Evolutionary conservation across 1,139 yeast genomes (phyloP).

Genomic region (Pichia sp.): DNA sequence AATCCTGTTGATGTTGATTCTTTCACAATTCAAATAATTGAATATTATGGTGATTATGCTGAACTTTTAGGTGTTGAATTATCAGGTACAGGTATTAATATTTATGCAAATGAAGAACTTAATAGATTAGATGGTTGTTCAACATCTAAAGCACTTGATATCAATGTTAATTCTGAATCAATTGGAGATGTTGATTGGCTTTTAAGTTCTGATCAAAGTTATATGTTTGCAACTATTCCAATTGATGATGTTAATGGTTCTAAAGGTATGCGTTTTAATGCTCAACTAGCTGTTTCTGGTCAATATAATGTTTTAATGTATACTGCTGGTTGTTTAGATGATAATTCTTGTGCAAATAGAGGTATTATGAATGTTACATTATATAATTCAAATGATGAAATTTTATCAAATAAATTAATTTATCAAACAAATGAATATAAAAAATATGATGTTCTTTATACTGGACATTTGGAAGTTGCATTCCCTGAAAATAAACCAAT

Average conservation of each 20-base stretch:
- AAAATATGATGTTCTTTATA: constrained; percentile 72
- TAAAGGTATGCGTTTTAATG: constrained; percentile 52
- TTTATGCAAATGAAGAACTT: constrained; percentile 67
- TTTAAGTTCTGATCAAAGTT: constrained; percentile 29
- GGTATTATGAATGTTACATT: constrained; percentile 76
- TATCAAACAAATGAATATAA: constrained; percentile 75
- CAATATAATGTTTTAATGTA: constrained; percentile 61
- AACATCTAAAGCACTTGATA: constrained; percentile 12
- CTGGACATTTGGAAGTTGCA: constrained; percentile 42
- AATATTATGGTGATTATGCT: constrained; percentile 63
- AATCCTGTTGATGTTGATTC: constrained; percentile 57
- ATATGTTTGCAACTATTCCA: constrained; percentile 30
- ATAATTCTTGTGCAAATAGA: constrained; percentile 60
- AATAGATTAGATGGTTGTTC: constrained; percentile 57
- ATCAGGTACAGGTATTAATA: constrained; percentile 54
- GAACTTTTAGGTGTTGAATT: constrained; percentile 69
- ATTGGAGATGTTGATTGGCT: constrained; percentile 27
- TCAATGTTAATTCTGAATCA: constrained; percentile 14
- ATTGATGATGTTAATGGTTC: constrained; percentile 29
- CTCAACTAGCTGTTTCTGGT: constrained; percentile 70
- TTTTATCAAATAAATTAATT: constrained; percentile 38
- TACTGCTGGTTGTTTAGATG: constrained; percentile 82
- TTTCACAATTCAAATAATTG: constrained; percentile 59
- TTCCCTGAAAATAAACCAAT: constrained; percentile 21
- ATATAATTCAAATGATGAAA: constrained; percentile 36